Conservation (phyloP, 352 stramenopile genomes). For the Phytophthora quininea region DNA sequence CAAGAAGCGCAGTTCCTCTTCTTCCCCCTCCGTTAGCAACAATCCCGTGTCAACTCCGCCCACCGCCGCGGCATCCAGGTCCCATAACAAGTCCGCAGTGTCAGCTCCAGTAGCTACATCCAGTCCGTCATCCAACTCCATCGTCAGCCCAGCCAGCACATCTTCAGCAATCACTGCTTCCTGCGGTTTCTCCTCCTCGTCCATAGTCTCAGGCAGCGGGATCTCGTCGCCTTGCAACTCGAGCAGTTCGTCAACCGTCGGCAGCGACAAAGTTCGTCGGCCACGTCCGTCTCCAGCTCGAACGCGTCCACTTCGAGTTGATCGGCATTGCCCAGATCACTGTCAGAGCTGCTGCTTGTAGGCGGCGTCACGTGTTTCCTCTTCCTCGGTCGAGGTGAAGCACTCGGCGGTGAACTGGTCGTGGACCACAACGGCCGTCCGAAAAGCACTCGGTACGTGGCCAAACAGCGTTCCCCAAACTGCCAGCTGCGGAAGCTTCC, state of each 20-base stretch:
- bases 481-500: constrained; percentile 32
- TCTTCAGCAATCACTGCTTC: constrained; percentile 9
- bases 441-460: constrained; percentile 58
- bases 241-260: constrained; percentile 28
- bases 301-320: constrained; percentile 3
- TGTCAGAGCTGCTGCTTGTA: constrained; percentile 27
- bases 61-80: constrained; percentile 22
- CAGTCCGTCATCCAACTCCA: constrained; percentile 25
- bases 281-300: background rate
- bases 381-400: constrained; percentile 20
- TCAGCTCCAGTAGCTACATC: constrained; percentile 8
- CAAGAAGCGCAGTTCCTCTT: constrained; percentile 33
- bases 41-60: constrained; percentile 1
- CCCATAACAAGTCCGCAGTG: constrained; percentile 31
- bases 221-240: constrained; percentile 30
- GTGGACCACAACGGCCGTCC: constrained; percentile 35
- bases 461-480: constrained; percentile 36
- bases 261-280: constrained; percentile 19
- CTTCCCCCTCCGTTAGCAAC: constrained; percentile 19
- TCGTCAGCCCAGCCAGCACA: constrained; percentile 19
- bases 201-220: constrained; percentile 12
- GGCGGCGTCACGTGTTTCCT: constrained; percentile 26
- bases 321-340: constrained; percentile 14
- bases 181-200: constrained; percentile 1
- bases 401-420: background rate